Evolutionary conservation across 129 eudicot species (phyloP), one percentile per base, ranked within the genome.

Genomic region (Flaveria ramosissima): DNA sequence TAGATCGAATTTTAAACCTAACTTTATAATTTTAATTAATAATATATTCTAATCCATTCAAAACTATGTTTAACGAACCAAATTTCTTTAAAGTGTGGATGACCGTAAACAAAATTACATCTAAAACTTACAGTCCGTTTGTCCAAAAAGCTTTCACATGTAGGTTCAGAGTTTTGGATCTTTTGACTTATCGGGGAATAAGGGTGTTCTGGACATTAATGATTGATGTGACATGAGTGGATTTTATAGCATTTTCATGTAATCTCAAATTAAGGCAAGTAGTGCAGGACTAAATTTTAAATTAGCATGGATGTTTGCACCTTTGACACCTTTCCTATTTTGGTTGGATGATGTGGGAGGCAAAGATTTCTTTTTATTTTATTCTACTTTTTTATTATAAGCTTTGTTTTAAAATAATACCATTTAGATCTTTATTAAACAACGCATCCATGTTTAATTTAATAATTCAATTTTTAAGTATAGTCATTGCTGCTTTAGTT

Each of bases 331-430:
- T 80, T 80, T 80, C 83, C 83, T 3, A 8, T 65, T 80, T 43
- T 64, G 83, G 83, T 80, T 80, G 83, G 83, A 73, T 65, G 79
- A 1, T 80, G 46, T 73, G 83, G 83, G 83, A 51, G 83, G 83
- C 83, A 45, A 80, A 80, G 74, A 80, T 65, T 80, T 52, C 47
- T 45, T 39, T 41, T 41, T 72, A 63, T 43, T 61, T 30, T 78
- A 71, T 14, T 51, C n/a, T 5, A 27, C 7, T 62, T 1, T 11
- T 36, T 50, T 64, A 51, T 32, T 24, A 7, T 50, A 15, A 46
- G 41, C 1, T 21, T 14, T n/a, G 36, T 67, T 77, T 68, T 56
- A 16, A 42, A 16, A 77, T 27, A 64, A 0, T 56, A 77, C 19
- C 70, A 65, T 61, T 36, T 61, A 12, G 68, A 6, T 14, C 27